Evolutionary conservation across 352 stramenopile species (phyloP).

Genomic region (Phytophthora podocarpi): DNA sequence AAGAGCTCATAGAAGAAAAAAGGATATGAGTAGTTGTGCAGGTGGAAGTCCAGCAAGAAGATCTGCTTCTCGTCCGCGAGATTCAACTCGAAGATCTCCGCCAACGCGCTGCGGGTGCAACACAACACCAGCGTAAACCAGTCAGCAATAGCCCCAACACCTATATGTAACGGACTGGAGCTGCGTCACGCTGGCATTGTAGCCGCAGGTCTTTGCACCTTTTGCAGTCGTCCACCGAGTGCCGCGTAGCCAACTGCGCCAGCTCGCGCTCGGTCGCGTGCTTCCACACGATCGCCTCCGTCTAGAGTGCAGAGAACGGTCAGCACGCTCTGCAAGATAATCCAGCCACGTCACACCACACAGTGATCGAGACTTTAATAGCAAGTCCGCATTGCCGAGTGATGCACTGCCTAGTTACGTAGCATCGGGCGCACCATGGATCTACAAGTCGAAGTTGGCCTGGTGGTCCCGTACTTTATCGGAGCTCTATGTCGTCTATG

Average conservation of each 20-base stretch:
- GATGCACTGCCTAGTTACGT: no score
- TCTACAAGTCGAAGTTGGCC: neutral
- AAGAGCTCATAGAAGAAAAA: neutral
- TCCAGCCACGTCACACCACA: neutral
- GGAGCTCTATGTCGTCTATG: conserved; percentile 8
- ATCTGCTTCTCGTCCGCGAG: conserved; percentile 38
- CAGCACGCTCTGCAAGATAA: neutral
- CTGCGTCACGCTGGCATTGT: neutral
- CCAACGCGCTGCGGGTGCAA: conserved; percentile 41
- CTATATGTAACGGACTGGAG: neutral
- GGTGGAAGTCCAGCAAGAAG: conserved; percentile 58
- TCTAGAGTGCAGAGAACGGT: conserved; percentile 33
- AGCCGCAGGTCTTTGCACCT: conserved; percentile 30
- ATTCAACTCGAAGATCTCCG: conserved; percentile 59
- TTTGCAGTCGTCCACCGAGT: conserved; percentile 65
- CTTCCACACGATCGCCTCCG: conserved; percentile 69
- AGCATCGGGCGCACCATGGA: conserved; percentile 12
- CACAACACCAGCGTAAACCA: neutral
- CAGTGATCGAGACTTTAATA: no score
- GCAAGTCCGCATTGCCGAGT: no score
- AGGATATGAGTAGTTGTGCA: conserved; percentile 81
- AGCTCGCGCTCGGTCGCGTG: conserved; percentile 48
- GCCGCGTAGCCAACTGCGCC: conserved; percentile 35
- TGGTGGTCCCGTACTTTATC: conserved; percentile 18
- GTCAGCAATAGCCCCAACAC: neutral